Evolutionary conservation across 768 basidiomycete genomes (phyloP).

Genomic region (Lactarius tabidus): DNA sequence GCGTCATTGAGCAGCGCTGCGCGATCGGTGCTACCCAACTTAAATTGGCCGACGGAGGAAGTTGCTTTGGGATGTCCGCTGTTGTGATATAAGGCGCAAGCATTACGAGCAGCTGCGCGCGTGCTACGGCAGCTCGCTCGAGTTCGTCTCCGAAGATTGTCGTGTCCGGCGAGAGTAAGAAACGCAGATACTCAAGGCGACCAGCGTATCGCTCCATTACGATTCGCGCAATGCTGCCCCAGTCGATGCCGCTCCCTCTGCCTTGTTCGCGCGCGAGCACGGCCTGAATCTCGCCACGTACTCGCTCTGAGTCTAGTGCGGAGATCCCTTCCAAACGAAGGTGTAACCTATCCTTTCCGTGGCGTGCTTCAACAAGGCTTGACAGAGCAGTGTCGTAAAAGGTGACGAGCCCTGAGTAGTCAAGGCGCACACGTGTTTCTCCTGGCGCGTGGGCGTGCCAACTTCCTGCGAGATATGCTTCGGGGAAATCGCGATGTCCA

Average conservation of each 20-base stretch:
- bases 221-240: slow-evolving; percentile 38
- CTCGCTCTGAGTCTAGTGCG: slow-evolving; percentile 27
- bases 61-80: slow-evolving; percentile 13
- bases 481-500: neutral
- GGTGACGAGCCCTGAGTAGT: slow-evolving; percentile 40
- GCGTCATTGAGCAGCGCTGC: slow-evolving; percentile 22
- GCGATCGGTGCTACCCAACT: slow-evolving; percentile 24
- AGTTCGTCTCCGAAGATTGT: neutral
- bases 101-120: slow-evolving; percentile 22
- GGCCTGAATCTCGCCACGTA: slow-evolving; percentile 27
- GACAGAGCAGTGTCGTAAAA: slow-evolving; percentile 42
- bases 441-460: slow-evolving; percentile 44
- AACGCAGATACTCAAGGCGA: slow-evolving; percentile 39
- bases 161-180: slow-evolving; percentile 33
- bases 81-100: slow-evolving; percentile 32
- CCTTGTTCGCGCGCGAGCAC: slow-evolving; percentile 26
- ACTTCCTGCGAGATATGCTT: slow-evolving; percentile 35
- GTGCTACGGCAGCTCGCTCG: slow-evolving; percentile 8
- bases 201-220: slow-evolving; percentile 40
- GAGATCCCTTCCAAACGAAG: slow-evolving; percentile 35
- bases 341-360: no score
- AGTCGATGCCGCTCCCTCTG: slow-evolving; percentile 38
- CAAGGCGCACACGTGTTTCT: slow-evolving; percentile 42
- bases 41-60: slow-evolving; percentile 1
- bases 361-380: slow-evolving; percentile 34